Evolutionary conservation across 352 stramenopile species (phyloP).

Genomic region (Phytophthora syringae): DNA sequence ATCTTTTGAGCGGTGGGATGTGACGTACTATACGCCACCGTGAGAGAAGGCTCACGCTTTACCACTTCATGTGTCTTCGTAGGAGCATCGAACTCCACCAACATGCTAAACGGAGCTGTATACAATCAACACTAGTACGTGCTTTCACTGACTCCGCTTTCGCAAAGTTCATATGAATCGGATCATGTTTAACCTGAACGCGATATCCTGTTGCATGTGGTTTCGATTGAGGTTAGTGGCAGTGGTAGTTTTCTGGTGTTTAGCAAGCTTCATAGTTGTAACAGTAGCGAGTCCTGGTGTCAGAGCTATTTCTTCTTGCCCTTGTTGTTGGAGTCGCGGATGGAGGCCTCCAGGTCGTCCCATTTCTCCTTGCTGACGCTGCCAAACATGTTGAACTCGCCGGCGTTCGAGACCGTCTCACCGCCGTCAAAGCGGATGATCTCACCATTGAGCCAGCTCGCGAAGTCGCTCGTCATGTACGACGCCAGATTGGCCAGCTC

Average conservation of each 20-base stretch:
- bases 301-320: slow-evolving; percentile 50
- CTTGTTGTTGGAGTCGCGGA: slow-evolving; percentile 70
- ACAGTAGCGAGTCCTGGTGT: background rate
- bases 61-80: slow-evolving; percentile 23
- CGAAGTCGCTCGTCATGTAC: slow-evolving; percentile 84
- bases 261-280: background rate
- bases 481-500: slow-evolving; percentile 82
- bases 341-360: slow-evolving; percentile 72
- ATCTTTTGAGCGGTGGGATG: slow-evolving; percentile 19
- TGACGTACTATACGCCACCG: slow-evolving; percentile 10
- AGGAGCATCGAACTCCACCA: slow-evolving; percentile 11
- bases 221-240: slow-evolving; percentile 14
- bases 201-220: slow-evolving; percentile 11
- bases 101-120: slow-evolving; percentile 22
- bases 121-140: slow-evolving; percentile 33
- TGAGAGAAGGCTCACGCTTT: slow-evolving; percentile 7
- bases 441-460: slow-evolving; percentile 84
- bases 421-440: slow-evolving; percentile 85
- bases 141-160: too few species aligned
- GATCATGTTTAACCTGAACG: slow-evolving; percentile 6
- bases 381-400: slow-evolving; percentile 86
- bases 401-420: slow-evolving; percentile 74
- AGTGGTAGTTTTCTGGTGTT: slow-evolving; percentile 1
- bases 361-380: slow-evolving; percentile 67
- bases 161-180: background rate